These are phyloP conservation scores for Dactylellina drechsleri DNA, from an alignment of 2,329 filamentous ascomycete genomes.

Conservation along the genomic window DNA sequence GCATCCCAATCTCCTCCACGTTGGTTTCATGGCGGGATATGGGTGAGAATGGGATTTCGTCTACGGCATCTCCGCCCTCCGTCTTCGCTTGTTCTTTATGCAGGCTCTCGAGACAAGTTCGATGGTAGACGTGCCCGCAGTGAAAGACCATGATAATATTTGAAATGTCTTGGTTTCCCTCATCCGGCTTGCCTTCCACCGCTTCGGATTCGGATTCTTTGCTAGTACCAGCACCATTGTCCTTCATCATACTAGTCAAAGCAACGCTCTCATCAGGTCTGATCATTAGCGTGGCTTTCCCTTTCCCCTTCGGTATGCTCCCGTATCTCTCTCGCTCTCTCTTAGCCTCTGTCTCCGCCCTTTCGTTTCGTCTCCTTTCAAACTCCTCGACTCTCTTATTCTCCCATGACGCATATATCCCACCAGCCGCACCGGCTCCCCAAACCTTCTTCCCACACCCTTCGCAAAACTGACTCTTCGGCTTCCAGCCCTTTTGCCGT, in stretches of 20 bases:
- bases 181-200: conserved; percentile 1
- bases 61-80: conserved; percentile 19
- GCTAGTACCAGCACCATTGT: background rate
- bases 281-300: conserved; percentile 56
- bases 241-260: conserved; percentile 4
- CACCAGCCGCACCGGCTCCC: conserved; percentile 83
- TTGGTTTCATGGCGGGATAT: conserved; percentile 41
- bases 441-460: conserved; percentile 83
- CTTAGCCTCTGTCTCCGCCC: conserved; percentile 59
- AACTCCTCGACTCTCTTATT: conserved; percentile 64
- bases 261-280: conserved; percentile 14
- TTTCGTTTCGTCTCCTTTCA: conserved; percentile 18
- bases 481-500: conserved; percentile 87
- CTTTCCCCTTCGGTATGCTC: conserved; percentile 63
- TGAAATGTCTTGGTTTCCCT: conserved; percentile 18
- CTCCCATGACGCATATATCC: conserved; percentile 86
- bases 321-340: conserved; percentile 63
- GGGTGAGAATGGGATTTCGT: conserved; percentile 35
- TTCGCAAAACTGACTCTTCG: conserved; percentile 86
- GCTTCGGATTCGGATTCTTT: conserved; percentile 25
- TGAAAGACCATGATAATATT: conserved; percentile 57
- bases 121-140: conserved; percentile 58
- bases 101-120: conserved; percentile 57
- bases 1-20: conserved; percentile 37
- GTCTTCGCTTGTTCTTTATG: conserved; percentile 26